Evolutionary conservation across 192 early-diverging fungal species (phyloP).

Genomic region (Rhizoclosmatium globosum): DNA sequence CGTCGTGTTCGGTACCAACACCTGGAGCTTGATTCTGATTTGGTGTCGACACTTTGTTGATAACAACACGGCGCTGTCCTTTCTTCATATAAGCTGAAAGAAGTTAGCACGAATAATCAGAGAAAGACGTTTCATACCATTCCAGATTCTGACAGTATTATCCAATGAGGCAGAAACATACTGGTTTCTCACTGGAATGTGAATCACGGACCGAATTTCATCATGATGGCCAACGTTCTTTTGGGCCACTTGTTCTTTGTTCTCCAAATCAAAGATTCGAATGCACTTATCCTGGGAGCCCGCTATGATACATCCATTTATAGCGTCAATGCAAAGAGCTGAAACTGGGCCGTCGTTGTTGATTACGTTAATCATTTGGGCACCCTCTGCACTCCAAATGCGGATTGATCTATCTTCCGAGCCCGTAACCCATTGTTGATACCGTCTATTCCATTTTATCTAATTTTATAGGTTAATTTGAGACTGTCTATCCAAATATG

Average conservation of each 20-base stretch:
- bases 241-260: slow-evolving; percentile 65
- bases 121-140: slow-evolving; percentile 43
- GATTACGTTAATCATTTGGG: slow-evolving; percentile 60
- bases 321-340: slow-evolving; percentile 58
- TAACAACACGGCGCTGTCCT: slow-evolving; percentile 28
- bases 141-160: slow-evolving; percentile 66
- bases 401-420: slow-evolving; percentile 68
- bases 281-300: slow-evolving; percentile 64
- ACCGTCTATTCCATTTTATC: slow-evolving; percentile 59
- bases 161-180: slow-evolving; percentile 69
- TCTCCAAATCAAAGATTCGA: slow-evolving; percentile 63
- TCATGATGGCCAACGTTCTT: slow-evolving; percentile 66
- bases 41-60: background rate
- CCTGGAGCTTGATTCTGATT: background rate
- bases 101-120: background rate
- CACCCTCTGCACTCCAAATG: slow-evolving; percentile 62
- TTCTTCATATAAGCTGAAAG: slow-evolving; percentile 56
- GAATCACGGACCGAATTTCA: slow-evolving; percentile 61
- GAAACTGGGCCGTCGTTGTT: slow-evolving; percentile 69
- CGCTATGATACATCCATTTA: slow-evolving; percentile 64
- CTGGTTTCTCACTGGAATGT: slow-evolving; percentile 63
- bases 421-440: slow-evolving; percentile 65
- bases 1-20: slow-evolving; percentile 13
- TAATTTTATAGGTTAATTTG: background rate
- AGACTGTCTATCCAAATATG: too few species aligned